A percentile compares a stretch with the other conserved stretches of the same genome.
Conservation (phyloP, 176 grass and related monocot genomes). For the Paspalum vaginatum region DNA sequence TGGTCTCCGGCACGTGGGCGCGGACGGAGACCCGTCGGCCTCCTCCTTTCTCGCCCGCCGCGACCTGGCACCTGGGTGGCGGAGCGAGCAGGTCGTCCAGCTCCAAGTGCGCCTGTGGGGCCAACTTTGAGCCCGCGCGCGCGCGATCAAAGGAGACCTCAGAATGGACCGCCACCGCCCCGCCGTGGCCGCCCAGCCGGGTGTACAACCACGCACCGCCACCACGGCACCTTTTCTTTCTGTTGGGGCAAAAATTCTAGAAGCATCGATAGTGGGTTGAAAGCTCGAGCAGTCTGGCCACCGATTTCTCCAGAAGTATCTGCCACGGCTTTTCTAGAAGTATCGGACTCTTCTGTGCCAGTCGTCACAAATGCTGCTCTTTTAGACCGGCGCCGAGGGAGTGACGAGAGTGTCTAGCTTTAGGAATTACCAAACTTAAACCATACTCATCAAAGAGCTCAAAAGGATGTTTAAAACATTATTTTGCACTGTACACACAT, state of each 20-base stretch:
- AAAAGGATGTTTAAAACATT: too few species aligned
- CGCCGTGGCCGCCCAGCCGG: too few species aligned
- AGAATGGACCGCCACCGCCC: not conserved
- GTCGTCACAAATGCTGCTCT: too few species aligned
- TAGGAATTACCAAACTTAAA: too few species aligned
- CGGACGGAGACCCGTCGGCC: not conserved
- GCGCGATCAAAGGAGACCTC: not conserved
- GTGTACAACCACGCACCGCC: not conserved
- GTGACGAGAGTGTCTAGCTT: too few species aligned
- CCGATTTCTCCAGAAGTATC: not conserved
- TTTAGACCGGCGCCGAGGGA: too few species aligned
- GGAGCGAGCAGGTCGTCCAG: not conserved
- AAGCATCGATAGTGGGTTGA: not conserved
- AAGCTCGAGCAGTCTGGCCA: not conserved
- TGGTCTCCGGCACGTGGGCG: not conserved
- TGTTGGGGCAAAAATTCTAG: not conserved
- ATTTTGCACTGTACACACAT: too few species aligned
- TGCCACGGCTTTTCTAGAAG: not conserved
- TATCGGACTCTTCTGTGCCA: too few species aligned
- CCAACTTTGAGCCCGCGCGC: too few species aligned
- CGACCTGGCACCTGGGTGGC: not conserved
- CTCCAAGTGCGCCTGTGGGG: too few species aligned
- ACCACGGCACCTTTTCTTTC: not conserved
- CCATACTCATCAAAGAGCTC: too few species aligned
- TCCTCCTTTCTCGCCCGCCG: not conserved